Conservation (phyloP, 2,329 filamentous ascomycete species). For the Tetracladium maxilliforme region DNA sequence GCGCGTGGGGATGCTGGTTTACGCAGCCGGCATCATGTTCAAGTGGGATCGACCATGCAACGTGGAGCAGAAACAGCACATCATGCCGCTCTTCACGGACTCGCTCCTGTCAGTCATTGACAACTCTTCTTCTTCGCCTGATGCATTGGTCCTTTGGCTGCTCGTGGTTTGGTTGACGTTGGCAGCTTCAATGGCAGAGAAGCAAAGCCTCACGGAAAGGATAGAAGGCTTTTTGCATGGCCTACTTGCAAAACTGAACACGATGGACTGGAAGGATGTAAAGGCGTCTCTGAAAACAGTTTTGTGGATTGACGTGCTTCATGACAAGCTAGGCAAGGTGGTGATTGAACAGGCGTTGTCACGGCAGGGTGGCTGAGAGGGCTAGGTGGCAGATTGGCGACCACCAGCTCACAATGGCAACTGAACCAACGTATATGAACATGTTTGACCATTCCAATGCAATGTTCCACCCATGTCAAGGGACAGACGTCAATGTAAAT, state of each 20-base stretch:
- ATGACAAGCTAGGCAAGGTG: slow-evolving; percentile 2
- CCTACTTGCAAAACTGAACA: slow-evolving; percentile 1
- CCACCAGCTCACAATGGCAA: no score
- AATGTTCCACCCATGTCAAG: no score
- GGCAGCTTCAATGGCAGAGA: background rate
- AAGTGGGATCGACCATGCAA: no score
- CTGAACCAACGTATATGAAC: no score
- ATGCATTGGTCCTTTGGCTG: slow-evolving; percentile 1
- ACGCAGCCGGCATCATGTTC: slow-evolving; percentile 21
- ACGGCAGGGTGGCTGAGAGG: no score
- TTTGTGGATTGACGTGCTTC: slow-evolving; percentile 3
- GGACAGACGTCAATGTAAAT: no score
- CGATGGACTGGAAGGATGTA: slow-evolving; percentile 1
- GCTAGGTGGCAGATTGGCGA: no score
- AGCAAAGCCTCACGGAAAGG: background rate
- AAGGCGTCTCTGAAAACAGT: slow-evolving; percentile 1
- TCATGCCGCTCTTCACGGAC: background rate
- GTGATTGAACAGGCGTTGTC: no score
- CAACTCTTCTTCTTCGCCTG: background rate
- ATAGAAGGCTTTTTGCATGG: background rate
- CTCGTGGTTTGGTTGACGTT: background rate
- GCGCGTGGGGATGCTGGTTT: slow-evolving; percentile 21
- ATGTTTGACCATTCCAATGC: no score
- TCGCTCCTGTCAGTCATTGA: background rate
- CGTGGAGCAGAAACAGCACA: slow-evolving; percentile 1